A percentile compares a stretch with the other conserved stretches of the same genome.
These are phyloP conservation scores for Strobilomyces echinocephalus DNA, from an alignment of 768 basidiomycete genomes.

Conservation along the genomic window DNA sequence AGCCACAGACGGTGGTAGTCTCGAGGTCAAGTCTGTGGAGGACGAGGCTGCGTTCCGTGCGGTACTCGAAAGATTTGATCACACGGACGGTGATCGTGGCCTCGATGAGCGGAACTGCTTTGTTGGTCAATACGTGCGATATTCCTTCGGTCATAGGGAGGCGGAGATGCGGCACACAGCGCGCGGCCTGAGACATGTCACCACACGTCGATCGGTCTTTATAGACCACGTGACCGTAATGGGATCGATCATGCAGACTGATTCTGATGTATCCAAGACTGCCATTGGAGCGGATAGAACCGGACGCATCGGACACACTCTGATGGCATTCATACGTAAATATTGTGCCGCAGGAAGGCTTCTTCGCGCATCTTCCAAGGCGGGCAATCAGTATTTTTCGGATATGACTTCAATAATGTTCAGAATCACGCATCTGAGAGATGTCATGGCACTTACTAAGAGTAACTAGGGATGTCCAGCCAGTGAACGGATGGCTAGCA, in stretches of 20 bases:
- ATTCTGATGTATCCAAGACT: no score
- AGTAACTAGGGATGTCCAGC: constrained; percentile 89
- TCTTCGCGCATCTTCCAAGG: not conserved
- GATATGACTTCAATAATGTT: constrained; percentile 47
- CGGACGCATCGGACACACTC: no score
- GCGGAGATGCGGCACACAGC: not conserved
- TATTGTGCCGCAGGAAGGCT: not conserved
- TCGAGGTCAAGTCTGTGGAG: constrained; percentile 78
- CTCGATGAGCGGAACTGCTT: constrained; percentile 59
- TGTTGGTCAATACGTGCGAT: constrained; percentile 54
- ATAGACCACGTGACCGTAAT: no score
- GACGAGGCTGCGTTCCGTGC: constrained; percentile 85
- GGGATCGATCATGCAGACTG: no score
- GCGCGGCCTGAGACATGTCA: no score
- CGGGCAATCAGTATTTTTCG: constrained; percentile 52
- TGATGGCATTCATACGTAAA: no score
- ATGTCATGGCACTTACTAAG: constrained; percentile 58
- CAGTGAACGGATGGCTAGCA: constrained; percentile 89
- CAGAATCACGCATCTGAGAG: not conserved
- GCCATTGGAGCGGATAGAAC: no score
- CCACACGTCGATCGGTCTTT: no score
- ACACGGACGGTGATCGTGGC: constrained; percentile 88
- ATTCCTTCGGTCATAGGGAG: constrained; percentile 32
- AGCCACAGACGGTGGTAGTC: constrained; percentile 66
- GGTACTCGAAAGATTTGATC: constrained; percentile 92